A percentile compares a stretch with the other conserved stretches of the same genome.
Conservation (phyloP, 371 early-diverging fungal genomes). For the Mucor racemosus region DNA sequence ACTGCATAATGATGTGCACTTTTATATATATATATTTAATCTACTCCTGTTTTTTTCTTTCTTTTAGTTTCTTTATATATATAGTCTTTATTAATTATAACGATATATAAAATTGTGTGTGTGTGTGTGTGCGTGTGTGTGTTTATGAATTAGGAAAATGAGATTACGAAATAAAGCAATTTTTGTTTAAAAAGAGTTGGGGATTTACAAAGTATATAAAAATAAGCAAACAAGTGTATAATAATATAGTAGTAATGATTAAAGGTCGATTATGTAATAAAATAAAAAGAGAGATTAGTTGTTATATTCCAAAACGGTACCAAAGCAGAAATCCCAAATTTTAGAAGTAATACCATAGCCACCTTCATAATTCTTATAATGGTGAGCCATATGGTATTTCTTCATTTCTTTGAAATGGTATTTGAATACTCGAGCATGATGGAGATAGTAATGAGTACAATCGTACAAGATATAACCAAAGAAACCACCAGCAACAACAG, state of each 20-base stretch:
- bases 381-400: constrained; percentile 93
- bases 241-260: not conserved
- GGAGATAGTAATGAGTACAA: constrained; percentile 91
- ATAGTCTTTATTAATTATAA: too few relatives aligned
- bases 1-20: constrained; percentile 15
- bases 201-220: not conserved
- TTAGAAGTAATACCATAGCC: constrained; percentile 95
- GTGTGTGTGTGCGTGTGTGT: not conserved
- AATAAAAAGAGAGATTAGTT: not conserved
- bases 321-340: constrained; percentile 89
- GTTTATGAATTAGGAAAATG: not conserved
- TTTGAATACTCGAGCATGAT: constrained; percentile 83
- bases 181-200: not conserved
- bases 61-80: not conserved
- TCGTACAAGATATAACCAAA: constrained; percentile 92
- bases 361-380: constrained; percentile 85
- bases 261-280: not conserved
- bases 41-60: not conserved
- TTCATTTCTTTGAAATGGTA: constrained; percentile 86
- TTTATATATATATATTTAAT: not conserved
- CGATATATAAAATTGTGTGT: not conserved
- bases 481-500: constrained; percentile 77
- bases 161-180: constrained; percentile 1
- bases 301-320: constrained; percentile 52
- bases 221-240: not conserved